Base-by-base conservation (phyloP, 176 grass and related monocot species). In the Rhynchospora pubera region DNA sequence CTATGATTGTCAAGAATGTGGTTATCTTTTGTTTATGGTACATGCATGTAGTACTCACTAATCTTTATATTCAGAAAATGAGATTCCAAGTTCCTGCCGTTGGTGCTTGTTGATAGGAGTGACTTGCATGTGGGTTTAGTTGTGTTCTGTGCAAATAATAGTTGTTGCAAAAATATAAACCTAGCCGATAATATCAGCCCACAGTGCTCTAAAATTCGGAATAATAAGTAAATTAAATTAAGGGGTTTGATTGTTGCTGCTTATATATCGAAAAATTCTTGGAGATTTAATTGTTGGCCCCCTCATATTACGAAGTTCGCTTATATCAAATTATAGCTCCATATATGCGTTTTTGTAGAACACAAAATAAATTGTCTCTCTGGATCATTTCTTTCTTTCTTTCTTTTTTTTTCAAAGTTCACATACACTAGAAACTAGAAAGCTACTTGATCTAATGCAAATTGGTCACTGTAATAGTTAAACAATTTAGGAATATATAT, bases 1-100 rank as follows among this genome's bases (percentile, higher is more conserved):
- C 44, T 82, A 81, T 64, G 7, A 52, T 53, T 82, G 34, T 6
- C 32, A 66, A 28, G 79, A 82, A 52, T 82, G 79, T 82, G 62
- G 28, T 50, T 64, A 52, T 26, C 13, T 23, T 51, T 82, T 82
- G 16, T 66, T 82, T 82, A 65, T 44, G 42, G n/a, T n/a, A n/a
- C n/a, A 51, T 46, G 44, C 77, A 61, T 12, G 16, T 21, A 3
- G 39, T 46, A 80, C 77, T 24, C 22, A 57, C 30, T 73, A 67
- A 50, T 22, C 23, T 22, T 13, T 62, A 44, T 80, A 44, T 10
- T 42, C 19, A 79, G 7, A 79, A 7, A 44, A 58, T 60, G 26
- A 44, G 6, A 58, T 59, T 42, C 24, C 7, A 60, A 79, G 19
- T 50, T 74, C 2, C 47, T 52, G 51, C 46, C 19, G n/a, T 51